Conservation (phyloP, 768 basidiomycete species). For the Daedaleopsis nitida region DNA sequence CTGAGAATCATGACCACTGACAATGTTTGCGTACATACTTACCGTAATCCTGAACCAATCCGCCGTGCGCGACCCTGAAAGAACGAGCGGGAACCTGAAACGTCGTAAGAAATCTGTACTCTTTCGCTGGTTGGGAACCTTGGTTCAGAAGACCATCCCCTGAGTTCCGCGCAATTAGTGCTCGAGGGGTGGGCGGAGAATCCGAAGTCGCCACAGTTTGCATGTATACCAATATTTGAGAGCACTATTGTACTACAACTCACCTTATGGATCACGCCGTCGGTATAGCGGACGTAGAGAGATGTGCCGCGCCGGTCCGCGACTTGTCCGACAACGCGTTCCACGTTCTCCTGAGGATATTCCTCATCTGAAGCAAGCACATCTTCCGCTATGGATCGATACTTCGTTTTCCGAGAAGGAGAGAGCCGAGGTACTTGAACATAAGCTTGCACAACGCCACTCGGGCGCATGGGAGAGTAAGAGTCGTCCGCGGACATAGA, state of each 20-base stretch:
- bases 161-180: too few relatives aligned
- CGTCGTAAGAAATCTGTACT: background rate
- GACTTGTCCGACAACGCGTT: slow-evolving; percentile 59
- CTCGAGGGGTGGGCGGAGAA: background rate
- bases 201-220: too few relatives aligned
- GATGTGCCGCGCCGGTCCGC: slow-evolving; percentile 40
- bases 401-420: background rate
- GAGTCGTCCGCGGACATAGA: slow-evolving; percentile 1
- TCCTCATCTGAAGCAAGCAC: slow-evolving; percentile 17
- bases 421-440: slow-evolving; percentile 12
- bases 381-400: slow-evolving; percentile 12
- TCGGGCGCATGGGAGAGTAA: background rate
- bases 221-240: too few relatives aligned
- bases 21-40: slow-evolving; percentile 21
- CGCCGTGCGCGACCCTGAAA: slow-evolving; percentile 42
- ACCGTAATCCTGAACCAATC: slow-evolving; percentile 61
- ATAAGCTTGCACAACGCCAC: background rate
- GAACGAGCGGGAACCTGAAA: slow-evolving; percentile 22
- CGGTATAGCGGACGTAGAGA: slow-evolving; percentile 62
- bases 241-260: slow-evolving; percentile 13
- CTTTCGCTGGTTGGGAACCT: too few relatives aligned
- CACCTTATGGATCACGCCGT: slow-evolving; percentile 64
- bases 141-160: background rate
- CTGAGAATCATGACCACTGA: background rate
- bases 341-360: slow-evolving; percentile 18